Evolutionary conservation across 2,329 filamentous ascomycete species (phyloP).

Genomic region (Trichoderma koningii): DNA sequence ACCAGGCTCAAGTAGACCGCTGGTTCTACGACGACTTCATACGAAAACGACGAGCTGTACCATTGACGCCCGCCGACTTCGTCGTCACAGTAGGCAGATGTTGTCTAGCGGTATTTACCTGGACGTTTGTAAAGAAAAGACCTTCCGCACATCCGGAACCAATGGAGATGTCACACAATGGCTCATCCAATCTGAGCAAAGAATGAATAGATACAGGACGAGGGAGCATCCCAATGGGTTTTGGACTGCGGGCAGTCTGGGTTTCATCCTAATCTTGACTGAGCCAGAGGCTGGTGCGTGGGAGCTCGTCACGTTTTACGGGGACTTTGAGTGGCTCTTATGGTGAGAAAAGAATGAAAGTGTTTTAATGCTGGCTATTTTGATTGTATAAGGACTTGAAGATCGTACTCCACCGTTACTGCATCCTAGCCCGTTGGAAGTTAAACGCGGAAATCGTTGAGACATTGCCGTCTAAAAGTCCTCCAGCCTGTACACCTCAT

Average conservation of each 20-base stretch:
- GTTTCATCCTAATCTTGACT: background rate
- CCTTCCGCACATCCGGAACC: background rate
- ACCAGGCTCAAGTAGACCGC: conserved; percentile 1
- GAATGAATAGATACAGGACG: background rate
- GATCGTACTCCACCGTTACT: too few species aligned
- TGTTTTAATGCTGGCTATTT: too few species aligned
- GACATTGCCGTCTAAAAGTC: conserved; percentile 42
- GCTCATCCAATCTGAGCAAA: conserved; percentile 9
- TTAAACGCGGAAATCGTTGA: too few species aligned
- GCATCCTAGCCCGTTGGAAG: too few species aligned
- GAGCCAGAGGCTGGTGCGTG: background rate
- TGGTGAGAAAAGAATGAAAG: too few species aligned
- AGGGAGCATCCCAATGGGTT: conserved; percentile 10
- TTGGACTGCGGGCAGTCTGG: conserved; percentile 7
- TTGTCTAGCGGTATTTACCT: conserved; percentile 14
- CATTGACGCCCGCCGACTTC: conserved; percentile 16
- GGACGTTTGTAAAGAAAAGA: background rate
- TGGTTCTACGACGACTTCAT: conserved; percentile 15
- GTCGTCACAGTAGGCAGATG: background rate
- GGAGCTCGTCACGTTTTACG: background rate
- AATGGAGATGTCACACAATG: conserved; percentile 14
- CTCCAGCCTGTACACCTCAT: conserved; percentile 52
- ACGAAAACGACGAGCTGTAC: background rate
- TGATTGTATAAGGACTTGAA: too few species aligned
- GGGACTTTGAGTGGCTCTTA: background rate